phyloP scores from a whole-genome alignment of 192 early-diverging fungal species.

The Coemansia sp. region DNA sequence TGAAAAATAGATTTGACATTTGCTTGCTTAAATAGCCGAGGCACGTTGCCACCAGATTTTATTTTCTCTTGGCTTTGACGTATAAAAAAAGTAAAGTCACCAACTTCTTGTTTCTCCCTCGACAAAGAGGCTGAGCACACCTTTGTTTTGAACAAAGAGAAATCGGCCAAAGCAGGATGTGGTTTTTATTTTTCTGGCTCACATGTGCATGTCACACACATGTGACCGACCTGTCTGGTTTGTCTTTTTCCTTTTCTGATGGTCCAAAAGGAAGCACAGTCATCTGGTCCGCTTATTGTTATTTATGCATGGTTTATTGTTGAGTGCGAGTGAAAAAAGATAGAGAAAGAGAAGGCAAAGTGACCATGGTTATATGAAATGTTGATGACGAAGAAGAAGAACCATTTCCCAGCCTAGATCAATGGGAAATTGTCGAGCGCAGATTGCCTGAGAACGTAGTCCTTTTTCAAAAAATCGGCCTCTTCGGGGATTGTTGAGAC shows the following conservation, averaged over 20 bases:
- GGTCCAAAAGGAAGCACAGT: neutral
- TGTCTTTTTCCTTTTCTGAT: neutral
- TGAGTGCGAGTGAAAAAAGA: neutral
- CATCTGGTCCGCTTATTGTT: neutral
- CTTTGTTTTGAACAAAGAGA: too few relatives aligned
- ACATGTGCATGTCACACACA: too few relatives aligned
- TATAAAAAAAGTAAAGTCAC: neutral
- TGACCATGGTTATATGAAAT: neutral
- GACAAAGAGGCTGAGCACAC: too few relatives aligned
- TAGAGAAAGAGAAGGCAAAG: neutral
- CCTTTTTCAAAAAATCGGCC: conserved; percentile 42
- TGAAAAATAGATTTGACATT: neutral
- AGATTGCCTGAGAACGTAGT: conserved; percentile 33
- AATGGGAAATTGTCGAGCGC: conserved; percentile 45
- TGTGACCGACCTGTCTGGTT: too few relatives aligned
- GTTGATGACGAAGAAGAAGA: neutral
- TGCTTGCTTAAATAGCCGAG: neutral
- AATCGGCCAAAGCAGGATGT: too few relatives aligned
- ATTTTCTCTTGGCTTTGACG: neutral
- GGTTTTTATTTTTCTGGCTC: too few relatives aligned
- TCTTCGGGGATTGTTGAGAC: conserved; percentile 38
- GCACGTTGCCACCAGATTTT: neutral
- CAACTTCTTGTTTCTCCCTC: neutral
- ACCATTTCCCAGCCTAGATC: too few relatives aligned
- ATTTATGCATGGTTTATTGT: neutral